These are phyloP conservation scores for Xylaria palmicola DNA, from an alignment of 495 filamentous ascomycete genomes.

Conservation along the genomic window DNA sequence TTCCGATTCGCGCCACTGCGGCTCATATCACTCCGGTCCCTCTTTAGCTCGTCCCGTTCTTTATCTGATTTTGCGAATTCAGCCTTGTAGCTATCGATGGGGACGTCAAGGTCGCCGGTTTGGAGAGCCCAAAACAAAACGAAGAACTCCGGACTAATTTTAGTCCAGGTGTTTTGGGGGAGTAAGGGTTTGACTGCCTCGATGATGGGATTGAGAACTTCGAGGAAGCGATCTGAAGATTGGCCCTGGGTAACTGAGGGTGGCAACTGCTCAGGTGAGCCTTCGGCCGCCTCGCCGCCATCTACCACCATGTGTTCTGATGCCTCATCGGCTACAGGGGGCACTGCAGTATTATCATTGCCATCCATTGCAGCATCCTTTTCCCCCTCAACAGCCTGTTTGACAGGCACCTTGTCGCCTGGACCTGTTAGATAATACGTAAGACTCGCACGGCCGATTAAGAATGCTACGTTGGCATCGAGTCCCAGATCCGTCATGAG, in stretches of 20 bases:
- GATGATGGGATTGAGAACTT: constrained; percentile 75
- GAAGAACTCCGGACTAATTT: constrained; percentile 74
- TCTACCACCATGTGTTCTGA: constrained; percentile 44
- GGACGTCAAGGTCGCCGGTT: constrained; percentile 73
- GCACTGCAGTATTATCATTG: constrained; percentile 8
- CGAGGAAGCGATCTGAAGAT: constrained; percentile 58
- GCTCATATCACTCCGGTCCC: constrained; percentile 70
- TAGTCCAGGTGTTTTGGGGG: constrained; percentile 62
- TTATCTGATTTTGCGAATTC: constrained; percentile 65
- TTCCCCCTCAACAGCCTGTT: constrained; percentile 37
- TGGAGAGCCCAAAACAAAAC: constrained; percentile 92
- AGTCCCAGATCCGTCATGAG: constrained; percentile 80
- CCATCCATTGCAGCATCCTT: constrained; percentile 40
- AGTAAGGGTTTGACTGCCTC: constrained; percentile 61
- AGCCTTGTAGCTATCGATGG: constrained; percentile 67
- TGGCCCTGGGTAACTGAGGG: constrained; percentile 28
- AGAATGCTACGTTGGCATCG: constrained; percentile 80
- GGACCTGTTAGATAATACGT: constrained; percentile 41
- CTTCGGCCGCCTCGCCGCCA: constrained; percentile 25
- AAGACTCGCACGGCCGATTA: constrained; percentile 75
- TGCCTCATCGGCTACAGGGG: constrained; percentile 25
- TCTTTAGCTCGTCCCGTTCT: constrained; percentile 59
- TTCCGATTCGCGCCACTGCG: constrained; percentile 60
- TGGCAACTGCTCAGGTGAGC: constrained; percentile 16
- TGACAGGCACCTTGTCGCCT: constrained; percentile 29